Base-by-base conservation (phyloP, 169 alveolate species). In the Plasmodium knowlesi region DNA sequence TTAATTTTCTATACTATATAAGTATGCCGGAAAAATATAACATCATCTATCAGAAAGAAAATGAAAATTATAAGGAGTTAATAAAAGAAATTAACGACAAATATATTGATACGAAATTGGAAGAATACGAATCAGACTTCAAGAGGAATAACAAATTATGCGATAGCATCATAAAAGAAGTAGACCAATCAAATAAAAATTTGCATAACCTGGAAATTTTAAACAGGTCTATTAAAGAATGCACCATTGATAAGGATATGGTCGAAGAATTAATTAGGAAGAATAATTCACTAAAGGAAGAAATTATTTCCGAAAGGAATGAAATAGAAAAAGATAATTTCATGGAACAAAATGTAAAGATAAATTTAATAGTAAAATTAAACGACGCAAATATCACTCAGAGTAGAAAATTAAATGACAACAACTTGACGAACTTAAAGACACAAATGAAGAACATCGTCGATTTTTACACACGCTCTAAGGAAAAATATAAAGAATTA, bases 151-250 rank as follows among this genome's bases (percentile, higher is more conserved):
- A 82, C 19, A 22, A 54, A 57, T 30, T 54, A 82, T 30, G 16
- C 43, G 80, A 82, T 39, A 34, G 70, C 6, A 57, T 54, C 9
- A 82, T 50, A 82, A 28, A 82, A 54, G 61, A 82, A 53, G 70
- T 82, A n/a, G 90, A 82, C 12, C 32, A 41, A 30, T 82, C 50
- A 54, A 57, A 82, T 54, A 82, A 82, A 34, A 82, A 82, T 28
- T 53, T 10, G 10, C 32, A 22, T 57, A 30, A 30, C 22, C 74
- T 82, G 22, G 57, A 82, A 82, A 16, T 57, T 32, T 37, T 82
- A 82, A 82, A 82, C 71, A 54, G 22, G n/a, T 71, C 90, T 19
- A 82, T 82, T 53, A 82, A 82, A 8, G 80, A 34, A 5, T 82
- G 80, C 71, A 25, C 25, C 19, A 82, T 14, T 16, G 78, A 82